Percentiles rank a stretch among this genome's conserved stretches.
Evolutionary conservation across 768 basidiomycete species (phyloP).

Genomic region (Podaxis mareebaensis): DNA sequence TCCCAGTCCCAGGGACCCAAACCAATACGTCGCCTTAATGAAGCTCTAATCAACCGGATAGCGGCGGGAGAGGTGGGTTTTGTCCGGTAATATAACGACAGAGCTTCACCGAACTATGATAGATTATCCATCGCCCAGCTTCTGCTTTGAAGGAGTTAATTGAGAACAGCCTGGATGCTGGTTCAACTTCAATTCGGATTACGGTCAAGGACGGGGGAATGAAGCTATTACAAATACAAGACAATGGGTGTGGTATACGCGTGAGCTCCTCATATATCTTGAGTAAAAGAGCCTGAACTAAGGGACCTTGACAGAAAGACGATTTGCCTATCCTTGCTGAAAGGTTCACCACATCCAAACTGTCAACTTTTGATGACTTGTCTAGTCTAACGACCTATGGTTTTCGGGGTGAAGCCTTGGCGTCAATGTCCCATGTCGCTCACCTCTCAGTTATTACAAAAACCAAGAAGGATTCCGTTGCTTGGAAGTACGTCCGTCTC

Average conservation of each 20-base stretch:
- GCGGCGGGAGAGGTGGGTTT: slow-evolving; percentile 70
- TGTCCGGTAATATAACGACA: not conserved
- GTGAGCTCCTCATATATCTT: slow-evolving; percentile 43
- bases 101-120: slow-evolving; percentile 16
- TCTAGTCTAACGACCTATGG: slow-evolving; percentile 88
- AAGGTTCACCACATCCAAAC: slow-evolving; percentile 93
- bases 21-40: slow-evolving; percentile 75
- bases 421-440: slow-evolving; percentile 93
- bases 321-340: slow-evolving; percentile 92
- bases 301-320: slow-evolving; percentile 55
- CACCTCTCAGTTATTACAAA: slow-evolving; percentile 91
- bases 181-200: slow-evolving; percentile 81
- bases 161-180: slow-evolving; percentile 95
- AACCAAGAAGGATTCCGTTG: slow-evolving; percentile 76
- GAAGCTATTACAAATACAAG: slow-evolving; percentile 93
- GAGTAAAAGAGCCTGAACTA: not conserved
- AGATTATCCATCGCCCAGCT: slow-evolving; percentile 63
- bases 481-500: slow-evolving; percentile 78
- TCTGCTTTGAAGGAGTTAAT: slow-evolving; percentile 96
- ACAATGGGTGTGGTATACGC: slow-evolving; percentile 94
- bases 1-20: slow-evolving; percentile 4
- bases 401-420: slow-evolving; percentile 95
- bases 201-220: slow-evolving; percentile 94
- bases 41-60: slow-evolving; percentile 88
- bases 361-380: slow-evolving; percentile 84